Conservation (phyloP, 441 rosid species). For the Gossypium davidsonii region DNA sequence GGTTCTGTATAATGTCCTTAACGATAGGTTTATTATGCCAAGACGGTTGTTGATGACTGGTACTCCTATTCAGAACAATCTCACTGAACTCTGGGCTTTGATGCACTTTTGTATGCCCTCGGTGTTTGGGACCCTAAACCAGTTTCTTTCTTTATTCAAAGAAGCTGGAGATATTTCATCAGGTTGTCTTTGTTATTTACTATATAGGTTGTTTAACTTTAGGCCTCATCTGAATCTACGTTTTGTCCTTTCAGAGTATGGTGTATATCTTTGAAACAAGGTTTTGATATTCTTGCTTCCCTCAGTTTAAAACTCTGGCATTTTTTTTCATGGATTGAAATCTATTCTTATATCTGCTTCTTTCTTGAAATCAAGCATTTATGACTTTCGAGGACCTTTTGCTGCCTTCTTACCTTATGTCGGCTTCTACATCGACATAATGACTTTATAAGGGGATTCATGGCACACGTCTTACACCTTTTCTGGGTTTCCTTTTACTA, state of each 20-base stretch:
- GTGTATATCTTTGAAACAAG: neutral
- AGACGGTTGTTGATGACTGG: conserved; percentile 89
- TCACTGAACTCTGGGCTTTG: conserved; percentile 86
- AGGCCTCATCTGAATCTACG: neutral
- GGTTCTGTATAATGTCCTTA: conserved; percentile 72
- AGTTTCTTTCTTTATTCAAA: conserved; percentile 65
- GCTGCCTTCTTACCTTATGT: neutral
- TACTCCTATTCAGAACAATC: conserved; percentile 86
- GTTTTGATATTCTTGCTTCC: conserved; percentile 1
- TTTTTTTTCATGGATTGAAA: neutral
- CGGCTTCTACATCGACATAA: neutral
- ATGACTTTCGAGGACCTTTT: neutral
- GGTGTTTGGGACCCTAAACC: conserved; percentile 68
- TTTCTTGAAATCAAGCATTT: neutral
- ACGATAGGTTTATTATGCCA: conserved; percentile 63
- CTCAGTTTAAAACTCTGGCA: neutral
- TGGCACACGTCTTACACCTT: neutral
- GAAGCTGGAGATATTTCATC: conserved; percentile 49
- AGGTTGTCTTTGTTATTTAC: conserved; percentile 27
- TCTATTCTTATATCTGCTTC: neutral
- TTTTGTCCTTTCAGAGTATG: neutral
- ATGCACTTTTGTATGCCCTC: conserved; percentile 90
- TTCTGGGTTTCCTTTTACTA: conserved; percentile 18
- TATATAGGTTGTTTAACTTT: conserved; percentile 2
- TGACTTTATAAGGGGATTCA: neutral